Evolutionary conservation across 2,329 filamentous ascomycete species (phyloP).

Genomic region (Verticillium dahliae): DNA sequence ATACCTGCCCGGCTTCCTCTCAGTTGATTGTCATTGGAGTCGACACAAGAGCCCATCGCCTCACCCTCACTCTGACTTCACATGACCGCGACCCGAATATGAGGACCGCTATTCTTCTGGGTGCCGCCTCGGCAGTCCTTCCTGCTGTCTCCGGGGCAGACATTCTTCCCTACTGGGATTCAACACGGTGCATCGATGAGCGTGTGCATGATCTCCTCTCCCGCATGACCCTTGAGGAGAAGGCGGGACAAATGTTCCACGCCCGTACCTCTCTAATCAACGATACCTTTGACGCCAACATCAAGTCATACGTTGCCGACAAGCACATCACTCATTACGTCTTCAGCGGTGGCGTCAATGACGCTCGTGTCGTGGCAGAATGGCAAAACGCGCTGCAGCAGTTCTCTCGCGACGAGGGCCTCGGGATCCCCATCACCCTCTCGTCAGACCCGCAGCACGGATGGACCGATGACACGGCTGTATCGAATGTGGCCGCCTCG

Average conservation of each 20-base stretch:
- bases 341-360: slow-evolving; percentile 33
- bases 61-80: neutral
- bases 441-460: slow-evolving; percentile 40
- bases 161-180: slow-evolving; percentile 16
- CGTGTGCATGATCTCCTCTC: slow-evolving; percentile 36
- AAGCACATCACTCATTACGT: slow-evolving; percentile 38
- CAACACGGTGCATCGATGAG: slow-evolving; percentile 33
- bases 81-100: neutral
- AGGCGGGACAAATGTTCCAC: slow-evolving; percentile 41
- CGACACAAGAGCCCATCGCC: neutral
- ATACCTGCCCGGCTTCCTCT: neutral
- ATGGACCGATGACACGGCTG: slow-evolving; percentile 35
- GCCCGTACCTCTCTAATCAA: slow-evolving; percentile 21
- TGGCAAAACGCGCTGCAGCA: slow-evolving; percentile 36
- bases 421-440: slow-evolving; percentile 41
- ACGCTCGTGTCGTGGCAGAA: slow-evolving; percentile 25
- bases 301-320: slow-evolving; percentile 23
- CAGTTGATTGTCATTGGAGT: neutral
- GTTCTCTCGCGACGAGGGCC: slow-evolving; percentile 32
- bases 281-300: slow-evolving; percentile 13
- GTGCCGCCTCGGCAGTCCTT: neutral
- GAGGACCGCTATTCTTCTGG: neutral
- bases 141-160: neutral
- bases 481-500: slow-evolving; percentile 30
- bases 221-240: slow-evolving; percentile 41